Base-by-base conservation (phyloP, 2,329 filamentous ascomycete species). In the Tricladium varicosporioides region DNA sequence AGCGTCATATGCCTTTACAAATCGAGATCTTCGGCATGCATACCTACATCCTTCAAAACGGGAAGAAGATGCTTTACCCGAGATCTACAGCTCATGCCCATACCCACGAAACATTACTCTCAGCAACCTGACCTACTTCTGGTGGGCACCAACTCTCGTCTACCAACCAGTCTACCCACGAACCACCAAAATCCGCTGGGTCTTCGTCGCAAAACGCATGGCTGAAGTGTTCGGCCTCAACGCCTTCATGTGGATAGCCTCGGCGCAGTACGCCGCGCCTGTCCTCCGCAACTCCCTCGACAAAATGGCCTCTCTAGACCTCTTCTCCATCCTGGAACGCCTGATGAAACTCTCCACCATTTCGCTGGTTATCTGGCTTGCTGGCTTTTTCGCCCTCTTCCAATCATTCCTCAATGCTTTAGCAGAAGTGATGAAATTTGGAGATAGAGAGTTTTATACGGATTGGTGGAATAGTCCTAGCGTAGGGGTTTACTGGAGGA, bases 381-480 rank as follows among this genome's bases (percentile, higher is more conserved):
- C 92, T 1, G 93, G 94, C 5, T 99, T 99, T 80, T 97, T 97
- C 68, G 94, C 93, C 2, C 76, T 97, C 13, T 99, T 99, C 76
- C 94, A 99, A 70, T 93, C 90, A 1, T 87, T 90, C 60, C 78
- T 99, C 50, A 99, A 99, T 69, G 91, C 91, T 0, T 78, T 97
- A 16, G 93, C 93, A 2, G 94, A 99, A 72, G 77, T 97, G 11
- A 88, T 91, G 78, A 82, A 83, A 45, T 99, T 99, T 68, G 94
- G 88, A 15, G 94, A 99, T 71, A 84, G 94, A 31, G 89, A 92
- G 52, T 99, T 99, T 73, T 99, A 99, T 73, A 88, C 90, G 40
- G 92, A 96, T 69, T 99, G 94, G 94, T 99, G 94, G 94, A 99
- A 99, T 70, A 91, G 87, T 62, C 86, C 87, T 54, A 92, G 87